phyloP scores from a whole-genome alignment of 176 grass and related monocot species.

The Leersia perrieri region DNA sequence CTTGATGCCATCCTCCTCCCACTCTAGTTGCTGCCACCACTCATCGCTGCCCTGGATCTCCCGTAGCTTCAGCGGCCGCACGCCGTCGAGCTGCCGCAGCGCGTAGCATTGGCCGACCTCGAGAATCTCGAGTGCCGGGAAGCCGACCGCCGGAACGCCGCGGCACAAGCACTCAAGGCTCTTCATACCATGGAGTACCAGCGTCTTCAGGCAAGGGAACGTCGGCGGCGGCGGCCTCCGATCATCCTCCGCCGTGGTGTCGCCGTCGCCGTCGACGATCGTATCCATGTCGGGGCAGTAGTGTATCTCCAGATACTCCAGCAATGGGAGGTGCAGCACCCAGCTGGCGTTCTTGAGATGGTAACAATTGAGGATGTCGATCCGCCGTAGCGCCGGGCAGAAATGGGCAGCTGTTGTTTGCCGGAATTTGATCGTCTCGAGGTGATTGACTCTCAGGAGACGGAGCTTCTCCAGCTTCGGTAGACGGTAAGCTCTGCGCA shows the following conservation, averaged over 20 bases:
- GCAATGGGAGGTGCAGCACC: neutral
- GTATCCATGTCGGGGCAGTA: neutral
- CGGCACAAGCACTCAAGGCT: neutral
- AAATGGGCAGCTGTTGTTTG: neutral
- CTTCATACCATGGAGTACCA: neutral
- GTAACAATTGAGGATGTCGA: neutral
- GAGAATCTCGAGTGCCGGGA: neutral
- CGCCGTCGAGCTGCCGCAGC: neutral
- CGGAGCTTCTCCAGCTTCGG: neutral
- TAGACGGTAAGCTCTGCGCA: neutral
- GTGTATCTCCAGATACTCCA: neutral
- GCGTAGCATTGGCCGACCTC: neutral
- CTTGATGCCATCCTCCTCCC: neutral
- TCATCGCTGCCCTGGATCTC: neutral
- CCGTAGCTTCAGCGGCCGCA: neutral
- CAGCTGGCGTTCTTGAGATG: neutral
- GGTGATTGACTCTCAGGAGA: neutral
- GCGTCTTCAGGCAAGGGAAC: neutral
- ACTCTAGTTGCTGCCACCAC: neutral
- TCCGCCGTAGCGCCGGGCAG: neutral
- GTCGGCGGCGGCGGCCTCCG: too few species aligned
- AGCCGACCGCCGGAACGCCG: neutral
- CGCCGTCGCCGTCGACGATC: neutral
- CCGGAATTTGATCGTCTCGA: neutral
- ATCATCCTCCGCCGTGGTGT: neutral